Evolutionary conservation across 2,329 filamentous ascomycete genomes (phyloP), one percentile per base, ranked within the genome.

Genomic region (Verticillium albo-atrum): DNA sequence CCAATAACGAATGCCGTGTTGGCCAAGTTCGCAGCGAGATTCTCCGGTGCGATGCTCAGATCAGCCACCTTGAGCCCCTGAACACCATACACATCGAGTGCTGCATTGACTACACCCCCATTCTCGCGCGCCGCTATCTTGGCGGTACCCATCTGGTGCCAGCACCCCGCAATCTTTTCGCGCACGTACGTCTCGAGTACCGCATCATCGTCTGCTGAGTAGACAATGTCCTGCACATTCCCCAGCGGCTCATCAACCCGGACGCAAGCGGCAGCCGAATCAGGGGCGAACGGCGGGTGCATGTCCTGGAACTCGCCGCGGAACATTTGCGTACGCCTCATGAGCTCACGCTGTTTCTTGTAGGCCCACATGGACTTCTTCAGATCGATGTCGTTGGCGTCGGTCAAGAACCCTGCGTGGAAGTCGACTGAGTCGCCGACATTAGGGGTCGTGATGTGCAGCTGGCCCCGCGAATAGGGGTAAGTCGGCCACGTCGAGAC

Each of bases 291-390:
- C 14, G 69, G 69, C 0, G 80, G 80, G 58, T 81, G 78, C 1
- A 71, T 66, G 3, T 67, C 57, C 4, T 71, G 67, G 2, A 76
- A 50, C 68, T 82, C 76, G 66, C 82, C 75, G 59, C 75, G 65
- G 70, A 81, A 87, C 60, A 78, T 74, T 2, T 77, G 70, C 66
- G 83, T 81, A 15, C 84, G 81, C 3, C 86, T 80, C 25, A 78
- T 74, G 57, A 88, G 79, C 69, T 88, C 85, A 3, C 86, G 82
- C 42, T 79, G 77, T 63, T 81, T 82, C 72, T 89, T 89, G 75
- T 89, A 89, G 1, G 75, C 79, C 85, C 85, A 88, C 12, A 86
- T 64, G 14, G 83, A 79, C 65, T 79, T 83, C 68, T 82, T 82
- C 28, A 87, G 32, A 66, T 88, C 85, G 26, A 83, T 69, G 2